Conservation (phyloP, 2,329 filamentous ascomycete species). For the Amauroascus niger region DNA sequence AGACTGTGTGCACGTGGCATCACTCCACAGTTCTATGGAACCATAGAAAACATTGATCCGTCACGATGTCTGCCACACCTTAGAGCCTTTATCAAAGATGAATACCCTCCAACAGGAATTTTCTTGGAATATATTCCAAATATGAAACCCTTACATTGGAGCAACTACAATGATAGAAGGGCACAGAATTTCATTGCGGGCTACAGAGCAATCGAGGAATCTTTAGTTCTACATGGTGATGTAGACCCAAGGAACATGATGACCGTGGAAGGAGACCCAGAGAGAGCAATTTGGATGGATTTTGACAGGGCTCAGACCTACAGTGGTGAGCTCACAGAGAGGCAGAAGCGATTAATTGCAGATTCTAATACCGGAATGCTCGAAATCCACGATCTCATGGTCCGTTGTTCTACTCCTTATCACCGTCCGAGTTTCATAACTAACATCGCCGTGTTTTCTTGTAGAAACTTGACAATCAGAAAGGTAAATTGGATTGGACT, state of each 20-base stretch:
- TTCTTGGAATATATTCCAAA: slow-evolving; percentile 23
- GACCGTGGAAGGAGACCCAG: slow-evolving; percentile 15
- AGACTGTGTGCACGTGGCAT: slow-evolving; percentile 12
- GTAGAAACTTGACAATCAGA: too few species aligned
- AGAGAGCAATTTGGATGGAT: slow-evolving; percentile 21
- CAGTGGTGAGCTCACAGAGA: background rate
- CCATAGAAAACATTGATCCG: slow-evolving; percentile 13
- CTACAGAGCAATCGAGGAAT: slow-evolving; percentile 19
- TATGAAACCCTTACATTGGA: slow-evolving; percentile 19
- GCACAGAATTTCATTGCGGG: slow-evolving; percentile 18
- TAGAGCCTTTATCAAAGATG: slow-evolving; percentile 1
- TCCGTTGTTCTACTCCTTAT: background rate
- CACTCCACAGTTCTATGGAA: slow-evolving; percentile 13
- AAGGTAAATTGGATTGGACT: too few species aligned
- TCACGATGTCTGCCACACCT: slow-evolving; percentile 9
- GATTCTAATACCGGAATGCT: background rate
- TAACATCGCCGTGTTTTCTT: too few species aligned
- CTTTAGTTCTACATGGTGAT: slow-evolving; percentile 20
- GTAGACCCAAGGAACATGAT: slow-evolving; percentile 24
- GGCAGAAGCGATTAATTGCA: background rate
- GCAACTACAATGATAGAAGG: slow-evolving; percentile 19
- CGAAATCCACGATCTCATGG: background rate
- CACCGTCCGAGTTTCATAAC: too few species aligned
- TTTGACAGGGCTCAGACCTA: slow-evolving; percentile 21
- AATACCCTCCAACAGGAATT: slow-evolving; percentile 19